Conservation (phyloP, 2,329 filamentous ascomycete species). For the Huntiella bhutanensis region DNA sequence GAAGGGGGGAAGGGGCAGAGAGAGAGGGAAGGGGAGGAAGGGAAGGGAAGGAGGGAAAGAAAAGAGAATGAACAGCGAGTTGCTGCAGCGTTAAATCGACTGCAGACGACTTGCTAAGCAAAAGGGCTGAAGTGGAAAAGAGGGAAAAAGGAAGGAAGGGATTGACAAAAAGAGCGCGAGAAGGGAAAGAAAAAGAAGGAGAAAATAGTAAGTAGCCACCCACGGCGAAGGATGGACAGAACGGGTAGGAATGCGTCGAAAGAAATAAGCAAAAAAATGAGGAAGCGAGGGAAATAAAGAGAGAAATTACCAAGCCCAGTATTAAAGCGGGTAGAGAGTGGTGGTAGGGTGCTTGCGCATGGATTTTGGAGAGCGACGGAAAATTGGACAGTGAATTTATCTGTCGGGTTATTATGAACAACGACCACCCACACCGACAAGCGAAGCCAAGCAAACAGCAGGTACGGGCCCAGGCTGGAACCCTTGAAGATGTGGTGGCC, state of each 20-base stretch:
- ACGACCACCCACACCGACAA: no score
- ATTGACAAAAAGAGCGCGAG: not conserved
- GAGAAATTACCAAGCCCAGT: no score
- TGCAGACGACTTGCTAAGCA: not conserved
- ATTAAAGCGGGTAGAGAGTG: no score
- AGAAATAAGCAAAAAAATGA: conserved; percentile 3
- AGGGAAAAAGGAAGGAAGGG: not conserved
- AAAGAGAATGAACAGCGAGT: conserved; percentile 7
- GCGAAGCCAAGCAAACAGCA: no score
- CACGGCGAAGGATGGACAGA: not conserved
- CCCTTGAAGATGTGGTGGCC: no score
- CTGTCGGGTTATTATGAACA: no score
- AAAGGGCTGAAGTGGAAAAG: conserved; percentile 2
- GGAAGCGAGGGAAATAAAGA: conserved; percentile 1
- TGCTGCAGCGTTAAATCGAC: not conserved
- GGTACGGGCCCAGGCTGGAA: no score
- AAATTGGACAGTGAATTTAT: no score
- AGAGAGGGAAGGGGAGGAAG: conserved; percentile 10
- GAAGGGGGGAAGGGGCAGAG: conserved; percentile 13
- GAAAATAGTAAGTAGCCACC: conserved; percentile 1
- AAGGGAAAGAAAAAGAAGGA: conserved; percentile 3
- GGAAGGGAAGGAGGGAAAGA: conserved; percentile 12
- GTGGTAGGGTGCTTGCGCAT: no score
- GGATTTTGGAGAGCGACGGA: no score
- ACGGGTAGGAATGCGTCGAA: not conserved